Conservation (phyloP, 768 basidiomycete genomes). For the Tylopilus vinaceipallidus region DNA sequence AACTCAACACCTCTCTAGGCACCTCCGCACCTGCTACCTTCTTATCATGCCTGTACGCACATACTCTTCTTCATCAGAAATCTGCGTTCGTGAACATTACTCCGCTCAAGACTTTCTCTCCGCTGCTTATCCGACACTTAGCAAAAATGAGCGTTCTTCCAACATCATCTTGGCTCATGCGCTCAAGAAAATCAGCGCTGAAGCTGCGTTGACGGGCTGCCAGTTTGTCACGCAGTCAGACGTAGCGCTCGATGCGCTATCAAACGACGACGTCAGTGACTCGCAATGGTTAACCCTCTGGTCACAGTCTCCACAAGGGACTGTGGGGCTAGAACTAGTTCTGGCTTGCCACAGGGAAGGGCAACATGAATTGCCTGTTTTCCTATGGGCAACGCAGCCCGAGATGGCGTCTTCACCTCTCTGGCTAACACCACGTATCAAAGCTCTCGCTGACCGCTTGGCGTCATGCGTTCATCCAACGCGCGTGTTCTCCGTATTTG, state of each 20-base stretch:
- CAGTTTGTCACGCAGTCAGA: constrained; percentile 37
- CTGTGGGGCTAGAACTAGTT: constrained; percentile 39
- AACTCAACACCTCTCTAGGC: neutral
- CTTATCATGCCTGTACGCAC: constrained; percentile 32
- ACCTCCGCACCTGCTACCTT: constrained; percentile 1
- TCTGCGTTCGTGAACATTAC: constrained; percentile 38
- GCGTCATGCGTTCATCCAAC: constrained; percentile 36
- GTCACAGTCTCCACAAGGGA: constrained; percentile 34
- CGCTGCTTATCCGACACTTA: constrained; percentile 40
- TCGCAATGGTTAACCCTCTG: constrained; percentile 53
- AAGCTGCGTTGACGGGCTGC: constrained; percentile 37
- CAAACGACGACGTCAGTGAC: constrained; percentile 21
- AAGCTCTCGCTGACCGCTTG: constrained; percentile 38
- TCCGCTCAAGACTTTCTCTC: constrained; percentile 41
- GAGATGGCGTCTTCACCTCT: constrained; percentile 23
- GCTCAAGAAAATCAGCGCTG: constrained; percentile 39
- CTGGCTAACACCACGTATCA: constrained; percentile 36
- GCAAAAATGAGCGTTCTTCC: constrained; percentile 44
- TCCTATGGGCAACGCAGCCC: constrained; percentile 44
- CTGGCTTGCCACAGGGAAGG: constrained; percentile 46
- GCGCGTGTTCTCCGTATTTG: constrained; percentile 54
- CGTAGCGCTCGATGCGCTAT: constrained; percentile 25
- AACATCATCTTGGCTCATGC: constrained; percentile 56
- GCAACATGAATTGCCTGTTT: constrained; percentile 50
- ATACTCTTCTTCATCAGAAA: constrained; percentile 15